Conservation (phyloP, 2,329 filamentous ascomycete species). For the Monilinia polystroma region DNA sequence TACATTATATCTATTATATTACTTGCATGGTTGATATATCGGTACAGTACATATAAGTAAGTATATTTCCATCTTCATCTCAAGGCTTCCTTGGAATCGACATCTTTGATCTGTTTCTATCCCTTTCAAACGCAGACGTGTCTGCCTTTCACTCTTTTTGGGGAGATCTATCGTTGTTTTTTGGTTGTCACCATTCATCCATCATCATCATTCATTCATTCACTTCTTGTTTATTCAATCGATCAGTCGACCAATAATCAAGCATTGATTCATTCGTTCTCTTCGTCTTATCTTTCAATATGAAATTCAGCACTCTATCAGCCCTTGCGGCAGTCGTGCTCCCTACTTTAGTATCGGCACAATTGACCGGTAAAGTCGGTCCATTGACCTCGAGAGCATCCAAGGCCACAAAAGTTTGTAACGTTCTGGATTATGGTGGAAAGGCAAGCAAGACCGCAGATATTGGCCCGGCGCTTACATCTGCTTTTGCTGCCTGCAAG, state of each 20-base stretch:
- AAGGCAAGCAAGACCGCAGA: slow-evolving; percentile 53
- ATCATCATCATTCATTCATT: background rate
- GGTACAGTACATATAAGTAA: background rate
- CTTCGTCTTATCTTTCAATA: slow-evolving; percentile 19
- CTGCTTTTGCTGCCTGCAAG: slow-evolving; percentile 52
- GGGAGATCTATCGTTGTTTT: slow-evolving; percentile 1
- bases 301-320: slow-evolving; percentile 27
- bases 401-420: slow-evolving; percentile 50
- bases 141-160: slow-evolving; percentile 20
- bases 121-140: background rate
- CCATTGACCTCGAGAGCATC: slow-evolving; percentile 44
- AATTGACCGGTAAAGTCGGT: slow-evolving; percentile 47
- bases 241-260: too few relatives aligned
- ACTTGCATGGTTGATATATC: too few relatives aligned
- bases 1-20: too few relatives aligned
- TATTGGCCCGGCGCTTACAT: slow-evolving; percentile 48
- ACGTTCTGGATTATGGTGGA: slow-evolving; percentile 53
- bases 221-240: background rate
- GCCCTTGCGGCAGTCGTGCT: slow-evolving; percentile 25
- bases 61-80: background rate
- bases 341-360: slow-evolving; percentile 38
- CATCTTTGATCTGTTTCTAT: slow-evolving; percentile 16
- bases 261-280: background rate
- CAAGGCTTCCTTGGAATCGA: background rate
- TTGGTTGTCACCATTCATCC: too few relatives aligned